These are phyloP conservation scores for Aspergillus sp. DNA, from an alignment of 2,329 filamentous ascomycete species.

Conservation along the genomic window DNA sequence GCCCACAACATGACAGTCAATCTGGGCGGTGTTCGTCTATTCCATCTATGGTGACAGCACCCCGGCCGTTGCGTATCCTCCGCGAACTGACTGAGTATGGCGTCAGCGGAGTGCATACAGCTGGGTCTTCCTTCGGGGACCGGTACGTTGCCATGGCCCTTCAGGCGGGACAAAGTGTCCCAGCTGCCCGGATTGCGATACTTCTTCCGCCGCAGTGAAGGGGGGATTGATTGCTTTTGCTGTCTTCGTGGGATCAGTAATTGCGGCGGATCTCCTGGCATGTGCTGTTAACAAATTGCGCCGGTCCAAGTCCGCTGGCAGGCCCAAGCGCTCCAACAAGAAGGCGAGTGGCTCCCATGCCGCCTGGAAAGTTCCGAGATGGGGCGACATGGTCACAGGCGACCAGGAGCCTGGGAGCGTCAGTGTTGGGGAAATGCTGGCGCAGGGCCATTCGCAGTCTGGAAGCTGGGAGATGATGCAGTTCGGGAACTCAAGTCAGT, in stretches of 20 bases:
- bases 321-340: constrained; percentile 49
- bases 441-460: constrained; percentile 42
- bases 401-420: constrained; percentile 16
- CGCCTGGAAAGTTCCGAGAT: constrained; percentile 32
- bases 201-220: constrained; percentile 46
- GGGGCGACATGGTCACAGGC: constrained; percentile 28
- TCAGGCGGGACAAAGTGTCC: constrained; percentile 25
- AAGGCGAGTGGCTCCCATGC: constrained; percentile 47
- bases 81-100: constrained; percentile 44
- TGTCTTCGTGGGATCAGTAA: constrained; percentile 30
- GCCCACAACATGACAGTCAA: constrained; percentile 23
- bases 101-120: constrained; percentile 43
- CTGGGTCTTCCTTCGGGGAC: constrained; percentile 43
- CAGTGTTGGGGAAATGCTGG: constrained; percentile 8
- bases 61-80: constrained; percentile 32
- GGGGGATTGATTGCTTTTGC: constrained; percentile 46
- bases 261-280: constrained; percentile 34
- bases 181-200: too few species aligned
- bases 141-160: constrained; percentile 39
- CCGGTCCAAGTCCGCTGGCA: constrained; percentile 30
- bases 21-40: constrained; percentile 45
- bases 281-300: constrained; percentile 38
- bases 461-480: constrained; percentile 50
- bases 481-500: constrained; percentile 17
- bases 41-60: constrained; percentile 48